Percentiles rank a stretch among this genome's conserved stretches.
phyloP scores from a whole-genome alignment of 441 rosid genomes.

The Adansonia grandidieri region DNA sequence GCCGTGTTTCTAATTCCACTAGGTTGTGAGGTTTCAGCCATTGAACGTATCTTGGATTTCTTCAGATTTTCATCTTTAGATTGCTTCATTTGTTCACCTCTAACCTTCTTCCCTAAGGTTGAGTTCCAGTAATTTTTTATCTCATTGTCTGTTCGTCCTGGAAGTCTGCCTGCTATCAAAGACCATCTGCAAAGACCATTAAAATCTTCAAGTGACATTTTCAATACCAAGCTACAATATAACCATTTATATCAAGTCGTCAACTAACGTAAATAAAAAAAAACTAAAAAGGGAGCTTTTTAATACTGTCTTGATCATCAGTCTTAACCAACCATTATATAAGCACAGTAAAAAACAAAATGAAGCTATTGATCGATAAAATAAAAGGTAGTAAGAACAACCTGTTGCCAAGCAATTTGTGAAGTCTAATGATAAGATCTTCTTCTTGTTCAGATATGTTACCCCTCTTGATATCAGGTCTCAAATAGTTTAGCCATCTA shows the following conservation, averaged over 20 bases:
- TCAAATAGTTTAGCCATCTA: conserved; percentile 39
- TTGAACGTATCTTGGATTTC: background rate
- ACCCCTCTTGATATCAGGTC: conserved; percentile 46
- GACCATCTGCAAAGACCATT: conserved; percentile 37
- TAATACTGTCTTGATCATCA: too few species aligned
- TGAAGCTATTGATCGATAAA: too few species aligned
- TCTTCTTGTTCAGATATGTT: conserved; percentile 39
- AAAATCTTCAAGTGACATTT: too few species aligned
- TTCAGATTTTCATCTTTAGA: background rate
- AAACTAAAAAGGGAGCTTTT: too few species aligned
- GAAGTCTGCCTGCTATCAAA: conserved; percentile 44
- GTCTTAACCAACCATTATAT: too few species aligned
- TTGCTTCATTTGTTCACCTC: background rate
- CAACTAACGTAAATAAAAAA: too few species aligned
- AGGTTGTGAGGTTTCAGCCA: background rate
- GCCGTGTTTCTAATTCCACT: background rate
- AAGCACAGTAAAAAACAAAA: too few species aligned
- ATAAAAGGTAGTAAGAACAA: too few species aligned
- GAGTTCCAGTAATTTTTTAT: conserved; percentile 48
- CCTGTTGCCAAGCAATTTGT: conserved; percentile 45
- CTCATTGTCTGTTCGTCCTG: conserved; percentile 28
- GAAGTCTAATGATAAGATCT: conserved; percentile 43
- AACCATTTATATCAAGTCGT: too few species aligned
- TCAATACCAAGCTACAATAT: too few species aligned
- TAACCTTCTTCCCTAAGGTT: conserved; percentile 30